Evolutionary conservation across 139 green algal species (phyloP), one percentile per base, ranked within the genome.

Genomic region (Parachlorella kessleri): DNA sequence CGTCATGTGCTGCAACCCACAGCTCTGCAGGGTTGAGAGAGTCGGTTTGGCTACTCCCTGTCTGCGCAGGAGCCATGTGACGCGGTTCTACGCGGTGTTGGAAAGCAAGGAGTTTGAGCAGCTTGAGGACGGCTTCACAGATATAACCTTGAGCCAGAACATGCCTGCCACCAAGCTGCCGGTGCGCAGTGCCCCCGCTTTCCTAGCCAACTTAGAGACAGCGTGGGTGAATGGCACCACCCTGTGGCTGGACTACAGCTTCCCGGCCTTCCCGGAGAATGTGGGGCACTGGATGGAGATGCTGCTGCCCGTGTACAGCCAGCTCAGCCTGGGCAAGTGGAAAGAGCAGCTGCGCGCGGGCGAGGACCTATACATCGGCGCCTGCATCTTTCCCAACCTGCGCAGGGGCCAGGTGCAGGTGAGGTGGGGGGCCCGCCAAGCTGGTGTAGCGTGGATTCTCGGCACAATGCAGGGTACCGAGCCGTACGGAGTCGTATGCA

Each of bases 231-330:
- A 79, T 7, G 93, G 92, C 65, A 89, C 89, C 28, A 91, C 87
- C 6, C 71, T 96, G 37, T 78, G 91, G 35, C 48, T 96, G 2
- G 91, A 95, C 80, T 91, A 93, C 48, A 87, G 91, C 4, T 94
- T 94, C 79, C 80, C 87, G 9, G 81, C 85, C 26, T 92, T 88
- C 72, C 79, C 88, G 0, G 84, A 93, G 64, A 92, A 96, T 82
- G 75, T 94, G 55, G 93, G 92, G 2, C 90, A 95, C 81, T 97
- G 92, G 92, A 79, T 83, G 3, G 92, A 97, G 84, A 66, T 90
- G 26, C 83, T 95, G 75, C 66, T 90, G 32, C 89, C 92, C 3
- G 42, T 89, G 5, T 92, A 88, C 75, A 89, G 66, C 24, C 66
- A 80, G 6, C 84, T 97, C 14, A 41, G 36, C 1, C 38, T 63